Conservation (phyloP, 768 basidiomycete genomes). For the Grammothele lineata region DNA sequence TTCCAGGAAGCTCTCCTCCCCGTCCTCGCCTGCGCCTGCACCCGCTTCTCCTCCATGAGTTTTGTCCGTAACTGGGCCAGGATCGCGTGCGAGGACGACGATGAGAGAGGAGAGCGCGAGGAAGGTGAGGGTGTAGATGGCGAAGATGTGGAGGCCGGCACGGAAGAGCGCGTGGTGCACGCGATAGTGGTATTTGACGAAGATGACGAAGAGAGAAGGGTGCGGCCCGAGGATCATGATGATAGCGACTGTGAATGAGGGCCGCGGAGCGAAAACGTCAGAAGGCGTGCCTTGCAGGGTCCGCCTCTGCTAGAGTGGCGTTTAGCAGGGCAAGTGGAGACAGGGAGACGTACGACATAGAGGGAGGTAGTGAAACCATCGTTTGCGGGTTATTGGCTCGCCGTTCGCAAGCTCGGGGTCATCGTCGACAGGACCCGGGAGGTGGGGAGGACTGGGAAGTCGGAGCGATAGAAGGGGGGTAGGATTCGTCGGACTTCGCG, state of each 20-base stretch:
- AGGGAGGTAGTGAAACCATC: constrained; percentile 20
- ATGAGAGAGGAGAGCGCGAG: constrained; percentile 70
- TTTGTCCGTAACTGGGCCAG: constrained; percentile 49
- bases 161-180: constrained; percentile 42
- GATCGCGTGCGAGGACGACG: constrained; percentile 68
- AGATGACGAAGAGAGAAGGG: constrained; percentile 64
- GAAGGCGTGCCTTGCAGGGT: no score
- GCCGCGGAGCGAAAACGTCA: no score
- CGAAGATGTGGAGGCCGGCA: constrained; percentile 52
- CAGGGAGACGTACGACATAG: constrained; percentile 10
- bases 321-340: neutral
- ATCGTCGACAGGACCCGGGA: constrained; percentile 7
- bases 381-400: constrained; percentile 2
- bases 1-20: constrained; percentile 47
- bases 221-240: constrained; percentile 66
- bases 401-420: constrained; percentile 14
- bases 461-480: constrained; percentile 12
- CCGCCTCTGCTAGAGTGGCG: no score
- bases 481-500: constrained; percentile 1
- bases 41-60: constrained; percentile 14
- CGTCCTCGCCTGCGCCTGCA: constrained; percentile 20
- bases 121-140: constrained; percentile 63
- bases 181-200: constrained; percentile 62
- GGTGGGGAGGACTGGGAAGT: constrained; percentile 9
- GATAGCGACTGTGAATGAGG: constrained; percentile 36